Evolutionary conservation across 176 grass and related monocot genomes (phyloP).

Genomic region (Melocanna baccifera): DNA sequence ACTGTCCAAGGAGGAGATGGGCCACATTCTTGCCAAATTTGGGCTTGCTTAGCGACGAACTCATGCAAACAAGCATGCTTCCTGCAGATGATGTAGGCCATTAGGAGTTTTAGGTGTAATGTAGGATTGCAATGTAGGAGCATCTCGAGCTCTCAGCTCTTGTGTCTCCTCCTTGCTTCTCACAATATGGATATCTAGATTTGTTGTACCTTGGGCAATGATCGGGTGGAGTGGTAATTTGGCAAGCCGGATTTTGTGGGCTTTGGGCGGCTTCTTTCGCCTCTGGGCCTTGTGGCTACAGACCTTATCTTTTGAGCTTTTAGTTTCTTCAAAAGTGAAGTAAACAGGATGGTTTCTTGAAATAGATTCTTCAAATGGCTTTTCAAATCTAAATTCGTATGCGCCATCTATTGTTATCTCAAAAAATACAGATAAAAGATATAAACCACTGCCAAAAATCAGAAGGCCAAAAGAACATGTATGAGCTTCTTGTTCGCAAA

Average conservation of each 20-base stretch:
- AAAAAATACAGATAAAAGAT: too few species aligned
- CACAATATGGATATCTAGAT: not conserved
- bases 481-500: not conserved
- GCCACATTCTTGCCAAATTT: slow-evolving; percentile 44
- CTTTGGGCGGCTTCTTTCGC: not conserved
- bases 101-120: too few species aligned
- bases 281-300: not conserved
- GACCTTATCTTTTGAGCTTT: too few species aligned
- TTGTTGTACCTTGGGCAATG: not conserved
- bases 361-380: too few species aligned
- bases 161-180: not conserved
- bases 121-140: not conserved
- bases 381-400: too few species aligned
- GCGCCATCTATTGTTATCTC: too few species aligned
- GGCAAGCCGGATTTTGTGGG: not conserved
- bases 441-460: too few species aligned
- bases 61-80: not conserved
- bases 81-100: not conserved
- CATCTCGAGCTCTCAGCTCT: not conserved
- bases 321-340: too few species aligned
- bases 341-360: too few species aligned
- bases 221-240: not conserved
- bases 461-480: too few species aligned
- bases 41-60: slow-evolving; percentile 15
- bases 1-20: slow-evolving; percentile 50